Evolutionary conservation across 345 rosid species (phyloP).

Genomic region (Citrus sp.): DNA sequence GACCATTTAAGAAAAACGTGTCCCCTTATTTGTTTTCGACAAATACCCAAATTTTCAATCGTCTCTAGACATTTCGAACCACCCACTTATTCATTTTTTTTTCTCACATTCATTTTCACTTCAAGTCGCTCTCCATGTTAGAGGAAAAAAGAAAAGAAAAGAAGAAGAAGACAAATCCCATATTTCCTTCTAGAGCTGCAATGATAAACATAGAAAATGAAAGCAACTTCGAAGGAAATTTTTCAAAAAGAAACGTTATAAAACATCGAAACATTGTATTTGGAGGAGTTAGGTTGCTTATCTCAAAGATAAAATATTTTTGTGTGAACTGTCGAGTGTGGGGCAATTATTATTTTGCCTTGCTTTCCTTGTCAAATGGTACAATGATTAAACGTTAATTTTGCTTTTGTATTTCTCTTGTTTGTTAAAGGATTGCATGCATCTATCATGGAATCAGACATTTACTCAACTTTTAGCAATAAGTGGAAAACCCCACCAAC

Average conservation of each 20-base stretch:
- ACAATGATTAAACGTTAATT: not conserved
- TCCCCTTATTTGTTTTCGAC: constrained; percentile 16
- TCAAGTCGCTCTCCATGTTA: not conserved
- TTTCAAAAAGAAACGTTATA: not conserved
- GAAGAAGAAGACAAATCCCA: not conserved
- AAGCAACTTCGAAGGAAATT: no score
- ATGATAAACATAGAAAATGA: no score
- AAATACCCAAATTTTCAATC: constrained; percentile 15
- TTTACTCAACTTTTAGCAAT: no score
- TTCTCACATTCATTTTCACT: not conserved
- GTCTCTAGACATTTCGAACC: constrained; percentile 3
- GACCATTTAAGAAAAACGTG: not conserved
- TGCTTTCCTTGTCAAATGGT: no score
- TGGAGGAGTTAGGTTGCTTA: not conserved
- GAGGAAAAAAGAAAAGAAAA: not conserved
- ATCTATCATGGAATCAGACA: not conserved
- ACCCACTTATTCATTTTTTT: not conserved
- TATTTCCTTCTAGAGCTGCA: no score
- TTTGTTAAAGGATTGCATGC: not conserved
- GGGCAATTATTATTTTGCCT: no score
- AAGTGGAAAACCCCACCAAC: no score
- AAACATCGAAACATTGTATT: not conserved
- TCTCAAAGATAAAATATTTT: not conserved
- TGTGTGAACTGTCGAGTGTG: not conserved
- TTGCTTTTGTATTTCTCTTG: not conserved